A percentile compares a stretch with the other conserved stretches of the same genome.
These are phyloP conservation scores for Termitomyces sp. DNA, from an alignment of 768 basidiomycete genomes.

Conservation along the genomic window DNA sequence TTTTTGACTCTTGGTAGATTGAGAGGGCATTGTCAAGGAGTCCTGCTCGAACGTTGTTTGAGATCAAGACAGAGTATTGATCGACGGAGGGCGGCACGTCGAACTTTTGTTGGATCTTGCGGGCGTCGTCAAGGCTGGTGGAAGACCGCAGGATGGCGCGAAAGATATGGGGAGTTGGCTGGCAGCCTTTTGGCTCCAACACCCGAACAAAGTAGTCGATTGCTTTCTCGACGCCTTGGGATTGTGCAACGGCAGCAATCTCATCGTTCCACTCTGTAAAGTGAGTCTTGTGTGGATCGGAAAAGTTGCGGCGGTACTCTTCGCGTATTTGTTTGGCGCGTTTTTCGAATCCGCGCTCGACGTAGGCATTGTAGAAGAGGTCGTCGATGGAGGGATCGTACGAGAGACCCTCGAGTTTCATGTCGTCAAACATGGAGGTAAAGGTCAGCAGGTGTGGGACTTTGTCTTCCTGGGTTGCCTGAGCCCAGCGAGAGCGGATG, in stretches of 20 bases:
- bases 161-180: slow-evolving; percentile 26
- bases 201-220: slow-evolving; percentile 28
- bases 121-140: slow-evolving; percentile 37
- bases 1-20: slow-evolving; percentile 46
- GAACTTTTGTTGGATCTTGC: slow-evolving; percentile 37
- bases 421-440: slow-evolving; percentile 40
- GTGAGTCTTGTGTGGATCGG: slow-evolving; percentile 15
- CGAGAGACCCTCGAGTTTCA: slow-evolving; percentile 39
- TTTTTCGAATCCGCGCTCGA: slow-evolving; percentile 30
- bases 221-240: slow-evolving; percentile 28
- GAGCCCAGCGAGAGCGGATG: slow-evolving; percentile 38
- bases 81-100: slow-evolving; percentile 33
- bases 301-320: slow-evolving; percentile 31
- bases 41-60: slow-evolving; percentile 40
- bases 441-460: slow-evolving; percentile 31
- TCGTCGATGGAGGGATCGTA: slow-evolving; percentile 40
- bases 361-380: slow-evolving; percentile 40
- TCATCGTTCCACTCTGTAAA: slow-evolving; percentile 11
- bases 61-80: slow-evolving; percentile 56
- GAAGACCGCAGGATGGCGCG: slow-evolving; percentile 41
- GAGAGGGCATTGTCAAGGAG: slow-evolving; percentile 38
- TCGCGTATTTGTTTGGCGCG: slow-evolving; percentile 35
- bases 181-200: slow-evolving; percentile 29
- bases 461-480: slow-evolving; percentile 22
- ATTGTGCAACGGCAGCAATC: slow-evolving; percentile 17